Percentiles rank a stretch among this genome's conserved stretches.
These are phyloP conservation scores for Platanthera zijinensis DNA, from an alignment of 106 monocot genomes.

Conservation along the genomic window DNA sequence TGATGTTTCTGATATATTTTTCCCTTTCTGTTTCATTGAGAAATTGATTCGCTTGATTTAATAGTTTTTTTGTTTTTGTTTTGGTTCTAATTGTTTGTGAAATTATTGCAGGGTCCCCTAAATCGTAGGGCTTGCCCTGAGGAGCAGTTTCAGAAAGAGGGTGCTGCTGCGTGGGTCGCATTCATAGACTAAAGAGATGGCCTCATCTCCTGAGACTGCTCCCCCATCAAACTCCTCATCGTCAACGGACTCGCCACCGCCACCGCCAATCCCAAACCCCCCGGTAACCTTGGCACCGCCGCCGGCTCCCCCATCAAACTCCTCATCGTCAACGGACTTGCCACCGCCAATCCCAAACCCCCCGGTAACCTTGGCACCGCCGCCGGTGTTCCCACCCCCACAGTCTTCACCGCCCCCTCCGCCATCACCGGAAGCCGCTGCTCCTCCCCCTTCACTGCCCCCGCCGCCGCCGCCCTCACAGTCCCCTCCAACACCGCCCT, in stretches of 20 bases:
- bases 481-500: background rate
- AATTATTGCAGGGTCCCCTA: background rate
- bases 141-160: background rate
- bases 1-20: no score
- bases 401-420: slow-evolving; percentile 1
- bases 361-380: slow-evolving; percentile 1
- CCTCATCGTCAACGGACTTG: slow-evolving; percentile 1
- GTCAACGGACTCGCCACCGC: background rate
- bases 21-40: no score
- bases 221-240: slow-evolving; percentile 11
- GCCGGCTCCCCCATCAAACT: background rate
- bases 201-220: slow-evolving; percentile 24
- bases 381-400: background rate
- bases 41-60: no score
- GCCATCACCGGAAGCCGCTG: background rate
- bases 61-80: background rate
- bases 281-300: background rate
- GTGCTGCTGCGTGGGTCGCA: background rate
- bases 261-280: background rate
- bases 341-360: background rate
- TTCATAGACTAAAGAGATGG: slow-evolving; percentile 12
- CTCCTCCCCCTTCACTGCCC: slow-evolving; percentile 5
- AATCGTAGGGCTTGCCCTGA: background rate
- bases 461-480: background rate
- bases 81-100: background rate